A percentile compares a stretch with the other conserved stretches of the same genome.
Evolutionary conservation across 2,329 filamentous ascomycete genomes (phyloP).

Genomic region (Chrysoporthe puriensis): DNA sequence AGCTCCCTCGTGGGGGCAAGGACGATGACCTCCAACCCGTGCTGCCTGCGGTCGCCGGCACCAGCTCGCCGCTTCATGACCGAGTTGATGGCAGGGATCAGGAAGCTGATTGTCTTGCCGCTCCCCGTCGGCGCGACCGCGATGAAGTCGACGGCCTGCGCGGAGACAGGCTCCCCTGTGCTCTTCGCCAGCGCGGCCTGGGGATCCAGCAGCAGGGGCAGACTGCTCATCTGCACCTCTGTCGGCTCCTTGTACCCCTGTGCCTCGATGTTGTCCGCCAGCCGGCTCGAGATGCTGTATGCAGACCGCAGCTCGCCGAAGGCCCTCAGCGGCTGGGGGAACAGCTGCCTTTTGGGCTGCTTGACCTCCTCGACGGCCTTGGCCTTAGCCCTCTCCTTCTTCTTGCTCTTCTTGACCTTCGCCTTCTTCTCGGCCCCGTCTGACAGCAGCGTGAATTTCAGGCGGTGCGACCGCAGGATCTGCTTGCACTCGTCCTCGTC

Average conservation of each 20-base stretch:
- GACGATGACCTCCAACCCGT: slow-evolving; percentile 68
- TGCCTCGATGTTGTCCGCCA: slow-evolving; percentile 78
- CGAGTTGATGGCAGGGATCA: slow-evolving; percentile 83
- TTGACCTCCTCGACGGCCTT: slow-evolving; percentile 49
- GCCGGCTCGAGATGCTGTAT: slow-evolving; percentile 73
- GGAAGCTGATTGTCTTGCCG: slow-evolving; percentile 91
- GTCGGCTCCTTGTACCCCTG: slow-evolving; percentile 89
- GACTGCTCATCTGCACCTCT: slow-evolving; percentile 85
- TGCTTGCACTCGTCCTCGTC: slow-evolving; percentile 74
- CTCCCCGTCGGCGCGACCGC: slow-evolving; percentile 93
- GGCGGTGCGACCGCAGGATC: slow-evolving; percentile 76
- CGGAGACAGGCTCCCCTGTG: slow-evolving; percentile 40
- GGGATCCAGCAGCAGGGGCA: slow-evolving; percentile 75
- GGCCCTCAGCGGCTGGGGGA: slow-evolving; percentile 76
- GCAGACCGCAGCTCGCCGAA: slow-evolving; percentile 73
- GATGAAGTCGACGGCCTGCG: slow-evolving; percentile 69
- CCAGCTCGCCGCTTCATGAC: slow-evolving; percentile 62
- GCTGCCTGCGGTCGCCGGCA: slow-evolving; percentile 47
- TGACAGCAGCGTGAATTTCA: slow-evolving; percentile 81
- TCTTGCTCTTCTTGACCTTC: slow-evolving; percentile 52
- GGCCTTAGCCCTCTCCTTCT: slow-evolving; percentile 55
- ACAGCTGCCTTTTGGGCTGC: slow-evolving; percentile 65
- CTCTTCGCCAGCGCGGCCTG: slow-evolving; percentile 51
- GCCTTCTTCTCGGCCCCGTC: slow-evolving; percentile 53
- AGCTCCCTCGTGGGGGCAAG: slow-evolving; percentile 80